Evolutionary conservation across 2,329 filamentous ascomycete genomes (phyloP).

Genomic region (Aspergillus caelatus): DNA sequence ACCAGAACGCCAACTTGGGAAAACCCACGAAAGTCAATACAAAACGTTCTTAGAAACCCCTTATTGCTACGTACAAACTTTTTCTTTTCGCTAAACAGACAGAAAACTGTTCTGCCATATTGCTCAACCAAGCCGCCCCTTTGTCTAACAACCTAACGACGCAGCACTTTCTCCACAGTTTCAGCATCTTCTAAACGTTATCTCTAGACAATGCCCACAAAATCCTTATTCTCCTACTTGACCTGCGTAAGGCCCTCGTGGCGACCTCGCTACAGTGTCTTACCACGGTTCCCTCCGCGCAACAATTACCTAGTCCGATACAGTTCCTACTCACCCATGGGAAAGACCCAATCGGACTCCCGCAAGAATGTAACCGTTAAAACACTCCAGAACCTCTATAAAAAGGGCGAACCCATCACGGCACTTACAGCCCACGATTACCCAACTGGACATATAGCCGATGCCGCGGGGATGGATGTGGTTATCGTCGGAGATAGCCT

Average conservation of each 20-base stretch:
- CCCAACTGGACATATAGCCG: conserved; percentile 84
- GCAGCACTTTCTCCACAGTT: too few species aligned
- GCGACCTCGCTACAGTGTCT: not conserved
- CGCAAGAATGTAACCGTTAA: not conserved
- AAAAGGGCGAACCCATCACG: not conserved
- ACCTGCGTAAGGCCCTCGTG: not conserved
- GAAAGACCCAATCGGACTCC: not conserved
- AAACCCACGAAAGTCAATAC: not conserved
- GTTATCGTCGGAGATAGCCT: conserved; percentile 89
- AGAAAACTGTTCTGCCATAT: too few species aligned
- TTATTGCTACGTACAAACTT: not conserved
- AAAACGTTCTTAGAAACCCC: not conserved
- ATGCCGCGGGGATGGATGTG: conserved; percentile 88
- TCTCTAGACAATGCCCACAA: not conserved
- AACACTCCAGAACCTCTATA: not conserved
- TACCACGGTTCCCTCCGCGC: not conserved
- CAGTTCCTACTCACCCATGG: not conserved
- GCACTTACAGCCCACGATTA: conserved; percentile 67
- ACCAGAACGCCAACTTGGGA: not conserved
- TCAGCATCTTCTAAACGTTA: not conserved
- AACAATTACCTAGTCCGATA: not conserved
- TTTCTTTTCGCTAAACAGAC: not conserved
- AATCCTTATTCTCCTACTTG: not conserved
- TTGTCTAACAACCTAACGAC: not conserved
- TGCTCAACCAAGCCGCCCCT: not conserved